phyloP scores from a whole-genome alignment of 2,329 filamentous ascomycete species.

The Emergomyces orientalis region DNA sequence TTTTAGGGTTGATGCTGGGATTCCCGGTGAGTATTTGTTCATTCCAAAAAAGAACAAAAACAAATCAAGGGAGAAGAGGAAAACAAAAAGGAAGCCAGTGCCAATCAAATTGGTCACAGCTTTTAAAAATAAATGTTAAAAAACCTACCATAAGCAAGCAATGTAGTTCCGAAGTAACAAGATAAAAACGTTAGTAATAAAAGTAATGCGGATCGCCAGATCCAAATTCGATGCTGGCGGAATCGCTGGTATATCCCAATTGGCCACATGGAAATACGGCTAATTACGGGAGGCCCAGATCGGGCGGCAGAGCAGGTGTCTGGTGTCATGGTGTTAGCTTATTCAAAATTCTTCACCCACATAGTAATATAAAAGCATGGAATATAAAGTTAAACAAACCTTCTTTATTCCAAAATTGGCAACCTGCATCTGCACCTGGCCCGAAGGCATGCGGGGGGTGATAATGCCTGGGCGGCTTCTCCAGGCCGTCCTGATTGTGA shows the following conservation, averaged over 20 bases:
- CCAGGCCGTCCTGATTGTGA: slow-evolving; percentile 9
- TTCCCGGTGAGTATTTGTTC: neutral
- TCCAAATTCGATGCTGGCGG: neutral
- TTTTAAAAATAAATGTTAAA: neutral
- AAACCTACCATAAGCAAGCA: neutral
- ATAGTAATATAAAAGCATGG: too few relatives aligned
- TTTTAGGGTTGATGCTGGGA: neutral
- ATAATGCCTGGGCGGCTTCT: slow-evolving; percentile 5
- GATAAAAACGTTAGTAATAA: neutral
- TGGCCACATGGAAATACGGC: neutral
- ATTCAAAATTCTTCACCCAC: neutral
- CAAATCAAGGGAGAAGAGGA: neutral
- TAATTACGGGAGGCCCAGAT: neutral
- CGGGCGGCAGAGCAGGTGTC: slow-evolving; percentile 4
- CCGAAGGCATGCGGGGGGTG: neutral
- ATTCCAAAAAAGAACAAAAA: neutral
- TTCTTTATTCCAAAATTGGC: slow-evolving; percentile 14
- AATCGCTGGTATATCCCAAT: slow-evolving; percentile 3
- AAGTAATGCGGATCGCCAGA: neutral
- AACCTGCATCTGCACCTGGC: slow-evolving; percentile 13
- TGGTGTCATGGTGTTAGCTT: neutral
- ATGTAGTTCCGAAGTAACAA: neutral
- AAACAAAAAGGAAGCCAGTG: neutral
- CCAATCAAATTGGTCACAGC: neutral
- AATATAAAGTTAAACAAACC: neutral